Evolutionary conservation across 2,329 filamentous ascomycete species (phyloP).

Genomic region (Cladophialophora bantiana): DNA sequence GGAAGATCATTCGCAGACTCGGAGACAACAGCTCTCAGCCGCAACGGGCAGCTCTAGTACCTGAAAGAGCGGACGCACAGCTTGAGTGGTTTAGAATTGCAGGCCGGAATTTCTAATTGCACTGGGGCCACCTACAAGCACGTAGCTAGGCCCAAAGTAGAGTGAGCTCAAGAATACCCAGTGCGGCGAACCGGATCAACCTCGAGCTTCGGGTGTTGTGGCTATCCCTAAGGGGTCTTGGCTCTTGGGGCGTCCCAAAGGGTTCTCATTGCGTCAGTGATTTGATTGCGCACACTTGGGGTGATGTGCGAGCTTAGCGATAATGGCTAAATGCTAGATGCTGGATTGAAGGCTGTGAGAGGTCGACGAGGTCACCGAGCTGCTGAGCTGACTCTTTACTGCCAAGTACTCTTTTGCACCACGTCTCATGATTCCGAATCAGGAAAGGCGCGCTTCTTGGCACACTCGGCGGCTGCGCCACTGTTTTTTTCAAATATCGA

Average conservation of each 20-base stretch:
- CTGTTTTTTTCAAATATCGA: background rate
- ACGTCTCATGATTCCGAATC: constrained; percentile 7
- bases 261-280: background rate
- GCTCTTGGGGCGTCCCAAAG: background rate
- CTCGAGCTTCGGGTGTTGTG: constrained; percentile 1
- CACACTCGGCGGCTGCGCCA: constrained; percentile 1
- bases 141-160: background rate
- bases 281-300: background rate
- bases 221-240: background rate
- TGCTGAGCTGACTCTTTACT: constrained; percentile 1
- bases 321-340: background rate
- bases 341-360: background rate
- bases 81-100: background rate
- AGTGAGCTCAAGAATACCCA: background rate
- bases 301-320: background rate
- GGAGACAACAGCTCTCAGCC: background rate
- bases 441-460: constrained; percentile 12
- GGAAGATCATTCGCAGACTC: constrained; percentile 16
- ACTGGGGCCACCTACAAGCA: background rate
- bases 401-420: background rate
- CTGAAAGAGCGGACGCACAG: background rate
- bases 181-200: constrained; percentile 1
- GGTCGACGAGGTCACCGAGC: background rate
- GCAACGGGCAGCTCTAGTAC: constrained; percentile 10
- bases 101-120: background rate